Evolutionary conservation across 208 protist genomes (phyloP).

Genomic region (Blechomonas ayalai): DNA sequence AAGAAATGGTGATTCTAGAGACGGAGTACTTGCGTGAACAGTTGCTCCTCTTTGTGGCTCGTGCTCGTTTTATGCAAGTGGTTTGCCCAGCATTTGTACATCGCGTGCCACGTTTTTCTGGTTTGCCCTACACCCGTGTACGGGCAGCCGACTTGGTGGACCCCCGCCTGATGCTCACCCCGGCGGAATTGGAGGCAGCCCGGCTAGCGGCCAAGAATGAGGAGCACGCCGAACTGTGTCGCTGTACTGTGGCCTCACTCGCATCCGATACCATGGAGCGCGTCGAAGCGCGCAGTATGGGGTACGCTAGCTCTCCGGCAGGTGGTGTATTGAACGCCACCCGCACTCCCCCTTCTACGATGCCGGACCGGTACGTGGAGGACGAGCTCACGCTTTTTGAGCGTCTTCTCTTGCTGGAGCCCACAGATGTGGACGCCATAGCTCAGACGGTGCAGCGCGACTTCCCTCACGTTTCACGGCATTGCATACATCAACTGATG

Average conservation of each 20-base stretch:
- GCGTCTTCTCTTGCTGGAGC: constrained; percentile 53
- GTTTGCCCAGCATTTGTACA: constrained; percentile 59
- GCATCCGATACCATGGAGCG: constrained; percentile 33
- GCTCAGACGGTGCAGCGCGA: constrained; percentile 25
- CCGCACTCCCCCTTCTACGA: neutral
- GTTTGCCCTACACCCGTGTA: constrained; percentile 48
- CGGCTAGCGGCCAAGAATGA: constrained; percentile 28
- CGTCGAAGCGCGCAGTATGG: constrained; percentile 18
- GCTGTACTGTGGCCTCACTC: constrained; percentile 57
- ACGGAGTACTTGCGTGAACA: constrained; percentile 33
- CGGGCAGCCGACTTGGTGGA: constrained; percentile 24
- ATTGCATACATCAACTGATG: constrained; percentile 46
- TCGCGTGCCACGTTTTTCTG: constrained; percentile 55
- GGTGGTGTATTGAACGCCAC: too few species aligned
- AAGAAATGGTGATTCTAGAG: too few species aligned
- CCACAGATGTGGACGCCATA: constrained; percentile 32
- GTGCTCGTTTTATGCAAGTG: constrained; percentile 36
- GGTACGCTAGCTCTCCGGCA: neutral
- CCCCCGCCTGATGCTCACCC: constrained; percentile 17
- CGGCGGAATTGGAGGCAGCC: constrained; percentile 23
- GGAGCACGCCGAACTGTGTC: constrained; percentile 38
- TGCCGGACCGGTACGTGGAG: neutral
- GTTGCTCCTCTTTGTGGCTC: constrained; percentile 31
- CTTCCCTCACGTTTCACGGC: constrained; percentile 46
- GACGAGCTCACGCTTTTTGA: constrained; percentile 25